A percentile compares a stretch with the other conserved stretches of the same genome.
These are phyloP conservation scores for Daldinia bambusicola DNA, from an alignment of 495 filamentous ascomycete species.

Conservation along the genomic window DNA sequence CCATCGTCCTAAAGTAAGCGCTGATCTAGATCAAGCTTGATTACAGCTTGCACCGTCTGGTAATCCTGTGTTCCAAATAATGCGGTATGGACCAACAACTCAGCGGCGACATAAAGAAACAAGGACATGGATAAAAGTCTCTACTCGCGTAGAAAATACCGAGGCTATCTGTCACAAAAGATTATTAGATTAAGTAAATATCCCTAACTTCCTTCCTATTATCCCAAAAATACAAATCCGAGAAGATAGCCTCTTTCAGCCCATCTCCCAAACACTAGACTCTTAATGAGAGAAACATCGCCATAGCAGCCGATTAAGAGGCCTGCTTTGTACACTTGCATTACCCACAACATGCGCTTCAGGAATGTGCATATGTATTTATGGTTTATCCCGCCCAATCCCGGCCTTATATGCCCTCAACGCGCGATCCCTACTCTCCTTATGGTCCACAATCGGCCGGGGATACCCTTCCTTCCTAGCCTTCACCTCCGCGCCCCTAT, in stretches of 20 bases:
- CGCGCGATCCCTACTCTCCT: conserved; percentile 69
- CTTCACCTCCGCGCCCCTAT: conserved; percentile 65
- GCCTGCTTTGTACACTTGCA: no score
- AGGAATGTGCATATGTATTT: background rate
- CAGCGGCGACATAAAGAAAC: background rate
- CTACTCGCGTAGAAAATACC: background rate
- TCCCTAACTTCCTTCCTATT: background rate
- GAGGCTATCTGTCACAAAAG: background rate
- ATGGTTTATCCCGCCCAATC: conserved; percentile 52
- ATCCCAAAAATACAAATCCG: background rate
- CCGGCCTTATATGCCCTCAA: conserved; percentile 79
- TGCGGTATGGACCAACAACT: background rate
- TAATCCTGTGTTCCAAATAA: background rate
- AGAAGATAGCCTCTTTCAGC: background rate
- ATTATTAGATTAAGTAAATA: no score
- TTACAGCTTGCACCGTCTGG: background rate
- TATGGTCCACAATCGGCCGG: conserved; percentile 77
- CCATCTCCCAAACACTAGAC: background rate
- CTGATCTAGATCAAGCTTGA: background rate
- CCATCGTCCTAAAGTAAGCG: background rate
- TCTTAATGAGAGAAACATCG: background rate
- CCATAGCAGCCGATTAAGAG: no score
- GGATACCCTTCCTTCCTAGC: conserved; percentile 79
- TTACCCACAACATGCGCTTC: no score
- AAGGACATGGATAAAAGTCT: background rate